Evolutionary conservation across 2,329 filamentous ascomycete genomes (phyloP).

Genomic region (Paraphoma sp.): DNA sequence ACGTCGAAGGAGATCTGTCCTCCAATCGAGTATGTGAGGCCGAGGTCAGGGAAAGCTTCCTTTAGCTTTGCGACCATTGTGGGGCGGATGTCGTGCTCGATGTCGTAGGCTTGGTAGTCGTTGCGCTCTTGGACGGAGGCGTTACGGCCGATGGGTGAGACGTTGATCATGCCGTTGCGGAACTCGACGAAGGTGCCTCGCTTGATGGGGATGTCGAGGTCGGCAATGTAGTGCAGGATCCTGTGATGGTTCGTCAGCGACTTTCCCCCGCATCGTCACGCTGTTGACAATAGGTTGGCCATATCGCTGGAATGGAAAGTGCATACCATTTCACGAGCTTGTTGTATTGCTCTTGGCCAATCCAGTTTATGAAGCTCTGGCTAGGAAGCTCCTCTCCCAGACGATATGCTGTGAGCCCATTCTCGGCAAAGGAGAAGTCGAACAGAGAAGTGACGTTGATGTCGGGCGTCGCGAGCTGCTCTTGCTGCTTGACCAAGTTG

Average conservation of each 20-base stretch:
- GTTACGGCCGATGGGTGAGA: conserved; percentile 85
- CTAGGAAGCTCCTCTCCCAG: conserved; percentile 76
- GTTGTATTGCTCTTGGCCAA: conserved; percentile 88
- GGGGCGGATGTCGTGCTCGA: conserved; percentile 75
- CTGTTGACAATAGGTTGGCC: background rate
- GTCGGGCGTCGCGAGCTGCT: conserved; percentile 77
- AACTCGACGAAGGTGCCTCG: conserved; percentile 86
- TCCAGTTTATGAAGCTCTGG: conserved; percentile 88
- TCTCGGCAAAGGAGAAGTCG: conserved; percentile 98
- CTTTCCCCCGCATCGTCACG: background rate
- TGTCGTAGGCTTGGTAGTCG: conserved; percentile 83
- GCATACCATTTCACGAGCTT: conserved; percentile 68
- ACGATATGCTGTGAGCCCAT: conserved; percentile 90
- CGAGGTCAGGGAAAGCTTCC: conserved; percentile 82
- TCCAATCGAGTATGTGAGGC: conserved; percentile 92
- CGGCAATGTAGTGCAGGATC: conserved; percentile 81
- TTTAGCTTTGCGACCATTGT: conserved; percentile 78
- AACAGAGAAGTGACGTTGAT: conserved; percentile 82
- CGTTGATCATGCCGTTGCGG: conserved; percentile 90
- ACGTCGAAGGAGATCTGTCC: conserved; percentile 99
- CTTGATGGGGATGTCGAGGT: conserved; percentile 84
- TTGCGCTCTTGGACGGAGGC: conserved; percentile 79
- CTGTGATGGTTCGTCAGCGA: conserved; percentile 43
- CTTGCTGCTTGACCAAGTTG: conserved; percentile 92
- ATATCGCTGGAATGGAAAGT: background rate